Evolutionary conservation across 768 basidiomycete genomes (phyloP), one percentile per base, ranked within the genome.

Genomic region (Mycena galericulata): DNA sequence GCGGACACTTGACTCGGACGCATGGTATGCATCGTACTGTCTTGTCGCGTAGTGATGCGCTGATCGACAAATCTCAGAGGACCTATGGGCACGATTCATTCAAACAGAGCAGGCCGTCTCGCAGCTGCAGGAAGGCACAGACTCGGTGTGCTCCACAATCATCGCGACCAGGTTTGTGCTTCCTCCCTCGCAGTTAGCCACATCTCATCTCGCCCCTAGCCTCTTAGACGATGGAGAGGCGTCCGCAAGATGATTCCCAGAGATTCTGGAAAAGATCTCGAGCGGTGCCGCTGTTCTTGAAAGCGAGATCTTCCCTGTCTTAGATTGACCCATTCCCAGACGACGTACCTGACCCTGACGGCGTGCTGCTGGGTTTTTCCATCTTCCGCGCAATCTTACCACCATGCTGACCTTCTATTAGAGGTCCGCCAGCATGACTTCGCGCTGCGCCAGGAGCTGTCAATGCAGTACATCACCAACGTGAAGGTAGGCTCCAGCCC

Each of bases 1-100:
- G 92, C 89, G 3, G 91, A 91, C 17, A 88, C 86, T 4, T 94
- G 93, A 79, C 81, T 18, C 84, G 85, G 53, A 89, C 90, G 27
- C 91, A 95, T 81, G 87, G 93, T 92, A n/a, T n/a, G n/a, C n/a
- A 65, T 43, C 86, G 81, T 36, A 43, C 58, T 32, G 26, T 24
- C 46, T 11, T 46, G 7, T 27, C 26, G 41, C n/a, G 20, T 29
- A n/a, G n/a, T 54, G 20, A 74, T 24, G 30, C 49, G 18, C 40
- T 71, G 40, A 69, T 27, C 12, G 30, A 24, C 51, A 18, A n/a
- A n/a, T n/a, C 17, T 15, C 71, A 92, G 92, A 90, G 67, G 89
- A 94, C 59, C 77, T 94, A 36, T 80, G 79, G 34, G 67, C 75
- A 2, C 85, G 88, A 34, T 91, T 90, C 72, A 77, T 79, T 29